Evolutionary conservation across 2,329 filamentous ascomycete genomes (phyloP).

Genomic region (Botrytis byssoidea): DNA sequence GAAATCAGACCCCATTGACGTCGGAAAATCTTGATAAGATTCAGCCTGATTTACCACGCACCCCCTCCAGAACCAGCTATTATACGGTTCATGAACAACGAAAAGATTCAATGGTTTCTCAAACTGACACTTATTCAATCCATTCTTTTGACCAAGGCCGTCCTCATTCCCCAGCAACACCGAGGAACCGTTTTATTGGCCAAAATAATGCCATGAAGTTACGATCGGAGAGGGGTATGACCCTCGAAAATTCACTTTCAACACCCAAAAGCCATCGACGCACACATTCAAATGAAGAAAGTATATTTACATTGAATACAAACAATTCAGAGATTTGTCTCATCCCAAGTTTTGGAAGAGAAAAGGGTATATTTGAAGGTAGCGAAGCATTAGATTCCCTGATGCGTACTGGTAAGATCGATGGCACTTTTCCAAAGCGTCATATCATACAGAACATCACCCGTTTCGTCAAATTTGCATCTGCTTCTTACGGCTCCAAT

Average conservation of each 20-base stretch:
- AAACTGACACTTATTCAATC: constrained; percentile 55
- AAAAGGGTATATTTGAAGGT: constrained; percentile 34
- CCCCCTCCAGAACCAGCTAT: constrained; percentile 49
- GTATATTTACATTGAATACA: constrained; percentile 60
- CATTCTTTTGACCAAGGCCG: constrained; percentile 46
- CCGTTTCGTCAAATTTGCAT: constrained; percentile 65
- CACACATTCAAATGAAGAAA: constrained; percentile 41
- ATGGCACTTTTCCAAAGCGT: constrained; percentile 57
- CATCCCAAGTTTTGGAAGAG: constrained; percentile 38
- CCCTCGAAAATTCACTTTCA: constrained; percentile 26
- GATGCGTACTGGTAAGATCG: constrained; percentile 50
- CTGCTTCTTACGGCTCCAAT: constrained; percentile 62
- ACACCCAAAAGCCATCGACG: constrained; percentile 38
- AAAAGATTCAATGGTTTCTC: constrained; percentile 55
- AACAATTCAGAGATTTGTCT: constrained; percentile 41
- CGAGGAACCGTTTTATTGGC: constrained; percentile 36
- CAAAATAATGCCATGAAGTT: constrained; percentile 39
- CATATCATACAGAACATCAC: constrained; percentile 62
- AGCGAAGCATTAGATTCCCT: constrained; percentile 33
- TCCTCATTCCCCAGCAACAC: constrained; percentile 46
- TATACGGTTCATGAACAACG: constrained; percentile 52
- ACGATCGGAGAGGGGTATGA: constrained; percentile 41
- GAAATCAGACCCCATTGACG: constrained; percentile 44
- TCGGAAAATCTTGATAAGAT: constrained; percentile 41
- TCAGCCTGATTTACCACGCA: constrained; percentile 36